Conservation (phyloP, 306 rosid genomes). For the Vigna reflexopilosa region DNA sequence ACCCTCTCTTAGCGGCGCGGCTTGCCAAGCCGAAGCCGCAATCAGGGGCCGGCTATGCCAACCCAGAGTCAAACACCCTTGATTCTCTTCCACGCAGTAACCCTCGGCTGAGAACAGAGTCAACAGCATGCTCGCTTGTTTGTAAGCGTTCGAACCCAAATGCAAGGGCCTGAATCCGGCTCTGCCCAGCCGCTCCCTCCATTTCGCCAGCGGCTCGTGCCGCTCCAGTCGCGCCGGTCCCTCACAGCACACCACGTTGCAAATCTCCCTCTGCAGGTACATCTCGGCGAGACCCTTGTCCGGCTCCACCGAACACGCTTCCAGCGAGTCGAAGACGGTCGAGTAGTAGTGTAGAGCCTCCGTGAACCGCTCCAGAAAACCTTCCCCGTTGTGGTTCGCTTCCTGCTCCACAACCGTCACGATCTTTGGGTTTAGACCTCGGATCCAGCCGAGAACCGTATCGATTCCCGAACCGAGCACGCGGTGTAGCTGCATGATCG, state of each 20-base stretch:
- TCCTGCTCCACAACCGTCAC: slow-evolving; percentile 88
- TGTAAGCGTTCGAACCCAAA: slow-evolving; percentile 66
- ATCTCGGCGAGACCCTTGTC: slow-evolving; percentile 83
- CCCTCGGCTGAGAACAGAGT: slow-evolving; percentile 69
- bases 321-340: slow-evolving; percentile 54
- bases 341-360: background rate
- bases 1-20: background rate
- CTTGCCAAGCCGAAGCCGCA: slow-evolving; percentile 2
- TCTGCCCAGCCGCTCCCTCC: slow-evolving; percentile 45
- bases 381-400: slow-evolving; percentile 73
- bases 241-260: slow-evolving; percentile 86
- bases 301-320: slow-evolving; percentile 72
- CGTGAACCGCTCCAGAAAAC: slow-evolving; percentile 84
- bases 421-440: slow-evolving; percentile 74
- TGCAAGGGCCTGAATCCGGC: slow-evolving; percentile 62
- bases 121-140: slow-evolving; percentile 85
- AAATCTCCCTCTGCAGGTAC: slow-evolving; percentile 74
- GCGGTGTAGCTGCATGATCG: slow-evolving; percentile 87
- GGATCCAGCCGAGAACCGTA: slow-evolving; percentile 69
- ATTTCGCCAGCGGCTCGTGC: slow-evolving; percentile 66
- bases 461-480: slow-evolving; percentile 61
- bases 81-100: slow-evolving; percentile 62
- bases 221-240: slow-evolving; percentile 80
- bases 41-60: slow-evolving; percentile 73
- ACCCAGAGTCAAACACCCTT: slow-evolving; percentile 84